Base-by-base conservation (phyloP, 1,139 yeast genomes). In the Kazachstania sp. region DNA sequence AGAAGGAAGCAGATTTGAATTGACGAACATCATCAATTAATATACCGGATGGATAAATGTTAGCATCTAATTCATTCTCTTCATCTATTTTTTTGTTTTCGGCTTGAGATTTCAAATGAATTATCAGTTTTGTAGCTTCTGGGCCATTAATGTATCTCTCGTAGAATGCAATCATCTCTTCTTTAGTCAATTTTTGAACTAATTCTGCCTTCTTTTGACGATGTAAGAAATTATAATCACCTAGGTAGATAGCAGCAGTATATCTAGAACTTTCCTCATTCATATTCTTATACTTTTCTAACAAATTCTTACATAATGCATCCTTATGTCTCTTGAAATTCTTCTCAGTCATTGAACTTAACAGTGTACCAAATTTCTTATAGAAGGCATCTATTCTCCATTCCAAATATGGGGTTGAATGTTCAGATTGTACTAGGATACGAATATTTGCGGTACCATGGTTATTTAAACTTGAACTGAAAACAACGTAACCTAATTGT, bases 401-500 rank as follows among this genome's bases (percentile, higher is more conserved):
- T 60, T 86, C 88, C 55, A 92, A 72, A 63, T 82, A 88, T 13
- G 75, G 76, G 2, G 94, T 74, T 2, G 86, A 69, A 61, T 85
- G 78, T 65, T 88, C 97, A 50, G 95, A 83, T 68, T 92, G 98
- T 40, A 90, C 74, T 53, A 90, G 69, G n/a, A 92, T 68, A 56
- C 95, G 74, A 54, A 83, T 75, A 13, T 95, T 95, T 56, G 81
- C 72, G 2, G 88, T 77, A 11, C 94, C 83, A 60, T 95, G 76
- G 1, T 86, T 77, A 48, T 75, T 72, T 52, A 83, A 71, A 32
- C 77, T 68, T 1, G 95, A 86, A 36, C 94, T 81, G 63, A 86
- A 87, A 0, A 92, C 98, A 50, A 92, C 88, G 60, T 86, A 86
- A 1, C 95, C 95, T 35, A 86, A 72, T 63, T 92, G 97, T 66